phyloP scores from a whole-genome alignment of 768 basidiomycete species.

The Boletus vermiculosoides region DNA sequence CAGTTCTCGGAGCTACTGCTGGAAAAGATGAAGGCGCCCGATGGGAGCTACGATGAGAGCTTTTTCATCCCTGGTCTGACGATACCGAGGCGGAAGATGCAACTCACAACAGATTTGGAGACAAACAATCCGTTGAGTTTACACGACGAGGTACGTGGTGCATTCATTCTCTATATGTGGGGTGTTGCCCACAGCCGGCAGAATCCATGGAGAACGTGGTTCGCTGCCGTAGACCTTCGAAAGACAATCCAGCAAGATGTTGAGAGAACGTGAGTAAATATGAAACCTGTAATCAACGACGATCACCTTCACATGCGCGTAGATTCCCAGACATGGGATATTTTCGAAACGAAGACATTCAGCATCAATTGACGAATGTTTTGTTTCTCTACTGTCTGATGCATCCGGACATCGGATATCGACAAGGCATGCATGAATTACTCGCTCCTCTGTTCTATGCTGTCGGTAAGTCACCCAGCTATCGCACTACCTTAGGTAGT shows the following conservation, averaged over 20 bases:
- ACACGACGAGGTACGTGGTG: conserved; percentile 59
- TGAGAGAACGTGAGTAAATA: conserved; percentile 79
- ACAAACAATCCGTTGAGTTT: conserved; percentile 80
- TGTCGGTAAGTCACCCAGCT: conserved; percentile 26
- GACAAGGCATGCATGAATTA: conserved; percentile 99
- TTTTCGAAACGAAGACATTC: conserved; percentile 75
- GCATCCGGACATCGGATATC: conserved; percentile 84
- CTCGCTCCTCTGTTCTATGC: conserved; percentile 85
- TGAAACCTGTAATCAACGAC: conserved; percentile 1
- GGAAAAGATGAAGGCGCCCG: conserved; percentile 79
- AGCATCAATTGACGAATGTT: conserved; percentile 79
- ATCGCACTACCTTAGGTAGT: conserved; percentile 1
- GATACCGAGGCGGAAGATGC: conserved; percentile 32
- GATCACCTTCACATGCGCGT: conserved; percentile 3
- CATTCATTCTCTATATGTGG: background rate
- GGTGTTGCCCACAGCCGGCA: conserved; percentile 29
- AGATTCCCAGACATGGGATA: conserved; percentile 97
- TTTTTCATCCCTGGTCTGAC: conserved; percentile 54
- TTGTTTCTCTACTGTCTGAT: conserved; percentile 81
- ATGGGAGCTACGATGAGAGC: conserved; percentile 78
- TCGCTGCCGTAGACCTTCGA: conserved; percentile 81
- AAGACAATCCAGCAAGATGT: conserved; percentile 93
- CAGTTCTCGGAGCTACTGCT: conserved; percentile 57
- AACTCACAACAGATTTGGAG: conserved; percentile 48
- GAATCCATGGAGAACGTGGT: conserved; percentile 98